A percentile compares a stretch with the other conserved stretches of the same genome.
Evolutionary conservation across 495 filamentous ascomycete species (phyloP).

Genomic region (Evernia prunastri): DNA sequence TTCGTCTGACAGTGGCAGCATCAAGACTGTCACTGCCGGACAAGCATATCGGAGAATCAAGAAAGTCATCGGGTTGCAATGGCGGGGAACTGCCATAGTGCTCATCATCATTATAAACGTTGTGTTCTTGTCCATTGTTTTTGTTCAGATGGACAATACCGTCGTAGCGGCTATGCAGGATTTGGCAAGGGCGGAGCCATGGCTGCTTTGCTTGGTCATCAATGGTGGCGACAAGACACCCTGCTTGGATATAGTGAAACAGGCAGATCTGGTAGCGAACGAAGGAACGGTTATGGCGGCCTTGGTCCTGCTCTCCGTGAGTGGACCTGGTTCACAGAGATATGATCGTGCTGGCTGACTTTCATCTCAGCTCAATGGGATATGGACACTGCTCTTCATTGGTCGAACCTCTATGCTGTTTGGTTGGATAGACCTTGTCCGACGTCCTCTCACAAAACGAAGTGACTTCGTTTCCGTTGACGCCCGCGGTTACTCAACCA

Average conservation of each 20-base stretch:
- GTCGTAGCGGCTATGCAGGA: slow-evolving; percentile 50
- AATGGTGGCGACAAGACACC: slow-evolving; percentile 54
- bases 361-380: slow-evolving; percentile 58
- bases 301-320: slow-evolving; percentile 72
- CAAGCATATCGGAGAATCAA: slow-evolving; percentile 82
- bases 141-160: slow-evolving; percentile 74
- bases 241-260: slow-evolving; percentile 53
- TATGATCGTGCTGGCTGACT: slow-evolving; percentile 18
- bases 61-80: slow-evolving; percentile 86
- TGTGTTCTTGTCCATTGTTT: slow-evolving; percentile 84
- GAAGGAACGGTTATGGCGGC: slow-evolving; percentile 75
- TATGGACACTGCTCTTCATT: slow-evolving; percentile 78
- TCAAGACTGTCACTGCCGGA: slow-evolving; percentile 75
- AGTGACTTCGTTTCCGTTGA: slow-evolving; percentile 85
- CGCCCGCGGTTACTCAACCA: slow-evolving; percentile 56
- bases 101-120: slow-evolving; percentile 82
- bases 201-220: slow-evolving; percentile 63
- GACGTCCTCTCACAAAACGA: slow-evolving; percentile 38
- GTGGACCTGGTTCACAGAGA: slow-evolving; percentile 19
- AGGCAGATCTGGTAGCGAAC: slow-evolving; percentile 51
- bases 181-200: slow-evolving; percentile 49
- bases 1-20: slow-evolving; percentile 49
- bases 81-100: slow-evolving; percentile 83
- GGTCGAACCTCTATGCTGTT: slow-evolving; percentile 73
- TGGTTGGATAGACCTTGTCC: slow-evolving; percentile 71